Conservation (phyloP, 805 yeast genomes). For the Yarrowia sp. region DNA sequence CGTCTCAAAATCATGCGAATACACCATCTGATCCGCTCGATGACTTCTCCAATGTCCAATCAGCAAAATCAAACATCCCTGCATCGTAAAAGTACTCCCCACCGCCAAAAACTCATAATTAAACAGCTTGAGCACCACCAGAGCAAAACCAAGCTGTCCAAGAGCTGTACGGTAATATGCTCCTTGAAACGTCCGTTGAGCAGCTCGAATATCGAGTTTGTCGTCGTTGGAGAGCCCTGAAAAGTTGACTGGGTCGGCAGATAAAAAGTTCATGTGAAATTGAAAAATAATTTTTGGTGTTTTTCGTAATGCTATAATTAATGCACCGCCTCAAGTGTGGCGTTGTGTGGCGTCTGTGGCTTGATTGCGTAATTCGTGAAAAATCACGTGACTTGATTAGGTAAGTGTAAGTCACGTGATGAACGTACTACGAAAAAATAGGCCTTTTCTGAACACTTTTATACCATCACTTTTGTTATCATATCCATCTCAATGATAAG, state of each 20-base stretch:
- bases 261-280: no score
- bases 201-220: constrained; percentile 16
- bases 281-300: neutral
- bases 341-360: constrained; percentile 8
- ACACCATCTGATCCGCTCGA: neutral
- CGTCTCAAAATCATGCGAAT: neutral
- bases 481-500: no score
- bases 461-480: no score
- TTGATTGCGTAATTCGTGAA: constrained; percentile 4
- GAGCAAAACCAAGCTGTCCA: constrained; percentile 64
- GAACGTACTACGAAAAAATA: no score
- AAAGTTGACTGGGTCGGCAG: neutral
- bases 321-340: neutral
- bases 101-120: constrained; percentile 61
- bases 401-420: no score
- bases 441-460: no score
- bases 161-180: constrained; percentile 74
- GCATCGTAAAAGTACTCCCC: constrained; percentile 62
- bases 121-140: constrained; percentile 63
- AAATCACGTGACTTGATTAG: neutral
- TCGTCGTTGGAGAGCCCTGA: neutral
- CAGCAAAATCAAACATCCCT: constrained; percentile 45
- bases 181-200: constrained; percentile 78
- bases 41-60: neutral
- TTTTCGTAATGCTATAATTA: no score